Percentiles rank a stretch among this genome's conserved stretches.
These are phyloP conservation scores for Epichloe uncinata DNA, from an alignment of 2,329 filamentous ascomycete species.

Conservation along the genomic window DNA sequence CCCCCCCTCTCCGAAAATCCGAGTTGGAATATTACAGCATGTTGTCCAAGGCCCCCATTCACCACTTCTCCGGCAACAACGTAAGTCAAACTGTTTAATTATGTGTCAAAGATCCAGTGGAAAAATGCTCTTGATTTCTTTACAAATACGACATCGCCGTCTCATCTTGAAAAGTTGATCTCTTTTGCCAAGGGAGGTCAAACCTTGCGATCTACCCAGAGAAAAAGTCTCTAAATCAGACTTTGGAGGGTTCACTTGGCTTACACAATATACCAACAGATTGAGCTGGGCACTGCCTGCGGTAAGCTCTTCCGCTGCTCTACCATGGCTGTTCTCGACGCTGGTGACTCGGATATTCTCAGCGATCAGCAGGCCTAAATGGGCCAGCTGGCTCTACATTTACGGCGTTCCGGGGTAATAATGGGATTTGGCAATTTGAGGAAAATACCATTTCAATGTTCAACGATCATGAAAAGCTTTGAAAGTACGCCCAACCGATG, in stretches of 20 bases:
- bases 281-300: slow-evolving; percentile 94
- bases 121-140: background rate
- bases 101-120: background rate
- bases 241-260: slow-evolving; percentile 76
- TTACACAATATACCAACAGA: slow-evolving; percentile 52
- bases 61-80: slow-evolving; percentile 98
- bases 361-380: slow-evolving; percentile 55
- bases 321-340: slow-evolving; percentile 93
- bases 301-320: slow-evolving; percentile 98
- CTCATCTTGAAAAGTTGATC: background rate
- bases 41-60: slow-evolving; percentile 86
- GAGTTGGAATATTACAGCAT: slow-evolving; percentile 94
- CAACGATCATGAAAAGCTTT: slow-evolving; percentile 16
- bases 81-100: slow-evolving; percentile 47
- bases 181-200: slow-evolving; percentile 9
- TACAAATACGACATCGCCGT: background rate
- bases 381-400: slow-evolving; percentile 13
- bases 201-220: slow-evolving; percentile 52
- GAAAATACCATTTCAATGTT: slow-evolving; percentile 22
- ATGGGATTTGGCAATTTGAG: slow-evolving; percentile 19
- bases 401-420: slow-evolving; percentile 32
- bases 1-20: slow-evolving; percentile 95
- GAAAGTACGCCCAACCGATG: slow-evolving; percentile 6
- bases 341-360: slow-evolving; percentile 97
- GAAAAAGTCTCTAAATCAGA: slow-evolving; percentile 73